Evolutionary conservation across 148 eudicot genomes (phyloP), one percentile per base, ranked within the genome.

Genomic region (Tetragonia tetragonoides): DNA sequence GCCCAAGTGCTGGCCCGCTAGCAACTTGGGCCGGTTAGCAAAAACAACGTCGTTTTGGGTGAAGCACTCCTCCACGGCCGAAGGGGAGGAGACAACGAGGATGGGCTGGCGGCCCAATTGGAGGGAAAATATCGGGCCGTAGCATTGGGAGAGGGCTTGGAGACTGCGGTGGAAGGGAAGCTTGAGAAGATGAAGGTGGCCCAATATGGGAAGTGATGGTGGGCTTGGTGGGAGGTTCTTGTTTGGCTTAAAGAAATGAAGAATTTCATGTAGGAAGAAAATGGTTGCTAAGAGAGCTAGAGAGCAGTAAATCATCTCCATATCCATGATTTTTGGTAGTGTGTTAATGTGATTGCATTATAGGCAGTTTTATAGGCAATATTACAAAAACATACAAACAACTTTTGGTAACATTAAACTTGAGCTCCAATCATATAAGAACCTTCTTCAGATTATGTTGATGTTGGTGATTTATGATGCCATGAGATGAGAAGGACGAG

Each of bases 131-230:
- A 80, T 46, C 3, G 85, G 44, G 83, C 40, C 6, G n/a, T n/a
- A n/a, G n/a, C n/a, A n/a, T n/a, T n/a, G n/a, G n/a, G n/a, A n/a
- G n/a, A 82, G 76, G 21, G 73, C 6, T 54, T 74, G 37, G 37
- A 80, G 49, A 41, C 81, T 42, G 3, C 77, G 78, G 70, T 77
- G 83, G 41, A 62, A 49, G 20, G 85, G 87, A 14, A 15, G 49
- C 66, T 80, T 82, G 20, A 85, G 71, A 14, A 85, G 83, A 74
- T 82, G 81, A 54, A 85, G 79, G 39, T 85, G 87, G 70, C 87
- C 85, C 40, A 85, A 5, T 76, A 82, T 37, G 2, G 85, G 87
- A 12, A 79, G 44, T 24, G 85, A 61, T 66, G 87, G 85, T 28
- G 34, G 34, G 57, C 83, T 82, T 67, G 87, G 85, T 53, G 85